phyloP scores from a whole-genome alignment of 805 yeast genomes.

The Schwanniomyces pseudopolymorphus region DNA sequence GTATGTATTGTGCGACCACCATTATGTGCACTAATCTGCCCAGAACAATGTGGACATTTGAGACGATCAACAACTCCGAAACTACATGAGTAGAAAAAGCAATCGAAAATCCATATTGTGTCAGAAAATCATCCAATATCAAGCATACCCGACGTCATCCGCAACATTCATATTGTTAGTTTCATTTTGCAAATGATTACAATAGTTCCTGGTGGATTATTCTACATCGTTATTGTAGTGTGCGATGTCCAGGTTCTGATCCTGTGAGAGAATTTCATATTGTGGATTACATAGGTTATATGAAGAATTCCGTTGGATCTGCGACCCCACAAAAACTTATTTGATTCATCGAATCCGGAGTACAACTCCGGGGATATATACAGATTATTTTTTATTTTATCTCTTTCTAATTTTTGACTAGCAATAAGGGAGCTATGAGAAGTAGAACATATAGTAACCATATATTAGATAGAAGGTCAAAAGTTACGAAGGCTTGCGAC shows the following conservation, averaged over 20 bases:
- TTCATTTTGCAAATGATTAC: too few species aligned
- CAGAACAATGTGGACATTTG: too few species aligned
- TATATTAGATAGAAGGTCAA: conserved; percentile 26
- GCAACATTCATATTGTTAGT: background rate
- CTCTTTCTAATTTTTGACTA: background rate
- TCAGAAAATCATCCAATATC: background rate
- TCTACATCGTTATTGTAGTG: too few species aligned
- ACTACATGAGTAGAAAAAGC: background rate
- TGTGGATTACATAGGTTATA: background rate
- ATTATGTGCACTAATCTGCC: too few species aligned
- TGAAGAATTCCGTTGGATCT: background rate
- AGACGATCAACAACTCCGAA: background rate
- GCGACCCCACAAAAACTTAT: background rate
- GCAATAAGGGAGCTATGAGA: background rate
- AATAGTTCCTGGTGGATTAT: too few species aligned
- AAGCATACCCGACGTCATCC: background rate
- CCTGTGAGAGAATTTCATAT: background rate
- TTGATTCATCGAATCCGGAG: background rate
- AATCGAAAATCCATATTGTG: too few species aligned
- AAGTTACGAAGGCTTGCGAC: conserved; percentile 43
- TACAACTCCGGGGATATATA: background rate
- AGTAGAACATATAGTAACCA: background rate
- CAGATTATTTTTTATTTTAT: background rate
- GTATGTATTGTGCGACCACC: too few species aligned
- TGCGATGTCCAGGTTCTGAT: background rate